Base-by-base conservation (phyloP, 805 yeast species). In the Suhomyces sp. region DNA sequence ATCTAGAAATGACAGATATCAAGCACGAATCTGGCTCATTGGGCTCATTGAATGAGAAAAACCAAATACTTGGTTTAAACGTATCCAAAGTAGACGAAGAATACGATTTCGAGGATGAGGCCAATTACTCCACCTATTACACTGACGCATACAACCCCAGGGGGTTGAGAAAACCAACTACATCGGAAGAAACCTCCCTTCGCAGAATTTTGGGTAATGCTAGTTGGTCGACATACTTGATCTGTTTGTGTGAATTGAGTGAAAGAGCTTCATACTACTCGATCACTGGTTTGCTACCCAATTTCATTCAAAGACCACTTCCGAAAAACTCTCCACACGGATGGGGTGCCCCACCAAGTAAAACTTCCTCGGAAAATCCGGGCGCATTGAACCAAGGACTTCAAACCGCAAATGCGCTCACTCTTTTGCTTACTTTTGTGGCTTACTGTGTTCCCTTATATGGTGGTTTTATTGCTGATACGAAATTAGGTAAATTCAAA, bases 181-280 rank as follows among this genome's bases (percentile, higher is more conserved):
- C 53, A 4, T 53, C 49, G 6, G 76, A 71, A 49, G 37, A 57
- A 1, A 43, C 25, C 4, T 54, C 65, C 20, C 62, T 71, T 29
- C 63, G 75, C 58, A 67, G 71, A 53, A 59, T 73, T 9, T 61
- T 74, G 19, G 86, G 84, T 35, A 62, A 70, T 27, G 79, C 83
- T 47, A 79, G 83, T 12, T 69, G 69, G 51, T 71, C 75, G 27
- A 67, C 78, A 37, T 82, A 81, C 67, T 67, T 82, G 49, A 77
- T 84, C 52, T 82, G 67, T 52, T 51, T 55, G 15, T 51, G 53
- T 43, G 84, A 80, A 58, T 76, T 80, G 57, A 81, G 83, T 17
- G 84, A 80, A 64, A 72, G 84, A 67, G 83, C 80, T 49, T 78
- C 83, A 5, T 80, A 79, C 59, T 80, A 77, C 56, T 80, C 83